Conservation (phyloP, 495 filamentous ascomycete genomes). For the Bombardia bombarda region DNA sequence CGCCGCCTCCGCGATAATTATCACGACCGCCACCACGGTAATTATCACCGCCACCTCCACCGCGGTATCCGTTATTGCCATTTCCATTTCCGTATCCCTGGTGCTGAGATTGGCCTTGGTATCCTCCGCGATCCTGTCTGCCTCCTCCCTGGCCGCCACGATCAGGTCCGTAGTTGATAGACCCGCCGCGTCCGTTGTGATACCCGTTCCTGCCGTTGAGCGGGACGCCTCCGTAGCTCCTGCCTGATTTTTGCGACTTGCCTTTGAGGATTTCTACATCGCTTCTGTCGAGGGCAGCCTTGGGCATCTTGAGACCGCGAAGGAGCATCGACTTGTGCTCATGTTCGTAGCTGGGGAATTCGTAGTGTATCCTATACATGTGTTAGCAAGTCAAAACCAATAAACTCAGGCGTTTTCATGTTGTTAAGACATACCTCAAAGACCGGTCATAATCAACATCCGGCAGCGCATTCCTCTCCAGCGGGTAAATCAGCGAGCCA, state of each 20-base stretch:
- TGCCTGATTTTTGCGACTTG: constrained; percentile 52
- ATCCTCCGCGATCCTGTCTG: constrained; percentile 11
- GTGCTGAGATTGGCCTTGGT: constrained; percentile 11
- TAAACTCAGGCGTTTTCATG: no score
- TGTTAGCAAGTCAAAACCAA: constrained; percentile 7
- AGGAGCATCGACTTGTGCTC: constrained; percentile 92
- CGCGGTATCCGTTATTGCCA: constrained; percentile 12
- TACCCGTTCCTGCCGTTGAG: constrained; percentile 14
- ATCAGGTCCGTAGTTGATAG: constrained; percentile 36
- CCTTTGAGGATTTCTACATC: constrained; percentile 65
- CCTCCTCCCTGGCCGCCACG: constrained; percentile 5
- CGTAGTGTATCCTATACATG: constrained; percentile 63
- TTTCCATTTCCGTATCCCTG: constrained; percentile 21
- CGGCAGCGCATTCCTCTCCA: constrained; percentile 59
- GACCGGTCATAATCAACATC: constrained; percentile 75
- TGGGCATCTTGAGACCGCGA: constrained; percentile 65
- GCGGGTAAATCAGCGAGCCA: constrained; percentile 47
- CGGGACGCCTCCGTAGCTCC: constrained; percentile 37
- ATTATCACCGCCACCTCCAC: no score
- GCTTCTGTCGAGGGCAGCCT: constrained; percentile 57
- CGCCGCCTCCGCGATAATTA: no score
- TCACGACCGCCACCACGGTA: no score
- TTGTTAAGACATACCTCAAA: constrained; percentile 55
- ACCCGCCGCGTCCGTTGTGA: constrained; percentile 26
- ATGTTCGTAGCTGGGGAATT: constrained; percentile 61